A percentile compares a stretch with the other conserved stretches of the same genome.
phyloP scores from a whole-genome alignment of 2,329 filamentous ascomycete species.

The Penicillium sp. region DNA sequence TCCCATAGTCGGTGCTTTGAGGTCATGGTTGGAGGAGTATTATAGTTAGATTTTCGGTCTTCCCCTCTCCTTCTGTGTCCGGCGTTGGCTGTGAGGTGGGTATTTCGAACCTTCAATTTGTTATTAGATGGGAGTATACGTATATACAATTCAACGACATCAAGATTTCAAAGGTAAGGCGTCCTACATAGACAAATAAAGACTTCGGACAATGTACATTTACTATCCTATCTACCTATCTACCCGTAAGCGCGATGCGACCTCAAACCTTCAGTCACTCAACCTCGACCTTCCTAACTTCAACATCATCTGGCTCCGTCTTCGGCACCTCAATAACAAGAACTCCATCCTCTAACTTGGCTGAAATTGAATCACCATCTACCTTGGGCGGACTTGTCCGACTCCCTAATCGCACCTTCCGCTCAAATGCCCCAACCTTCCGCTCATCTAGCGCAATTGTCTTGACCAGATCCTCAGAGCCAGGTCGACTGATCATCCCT shows the following conservation, averaged over 20 bases:
- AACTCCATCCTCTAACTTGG: not conserved
- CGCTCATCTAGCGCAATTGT: not conserved
- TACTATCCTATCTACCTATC: not conserved
- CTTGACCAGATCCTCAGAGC: not conserved
- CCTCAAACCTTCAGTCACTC: not conserved
- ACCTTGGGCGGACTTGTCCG: not conserved
- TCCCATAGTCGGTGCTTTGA: no score
- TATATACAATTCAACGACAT: no score
- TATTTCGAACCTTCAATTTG: no score
- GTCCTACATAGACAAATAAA: not conserved
- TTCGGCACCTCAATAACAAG: not conserved
- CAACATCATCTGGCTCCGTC: not conserved
- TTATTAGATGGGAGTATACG: no score
- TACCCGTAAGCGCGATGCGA: not conserved
- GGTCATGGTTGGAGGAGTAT: no score
- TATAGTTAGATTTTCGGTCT: no score
- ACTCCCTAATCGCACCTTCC: not conserved
- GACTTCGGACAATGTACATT: not conserved
- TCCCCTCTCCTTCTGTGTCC: no score
- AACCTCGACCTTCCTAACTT: not conserved
- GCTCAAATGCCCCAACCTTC: not conserved
- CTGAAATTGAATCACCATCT: not conserved
- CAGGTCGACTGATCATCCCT: not conserved
- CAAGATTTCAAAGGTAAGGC: no score
- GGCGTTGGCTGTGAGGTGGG: no score